phyloP scores from a whole-genome alignment of 495 filamentous ascomycete species.

The Neurospora sp. region DNA sequence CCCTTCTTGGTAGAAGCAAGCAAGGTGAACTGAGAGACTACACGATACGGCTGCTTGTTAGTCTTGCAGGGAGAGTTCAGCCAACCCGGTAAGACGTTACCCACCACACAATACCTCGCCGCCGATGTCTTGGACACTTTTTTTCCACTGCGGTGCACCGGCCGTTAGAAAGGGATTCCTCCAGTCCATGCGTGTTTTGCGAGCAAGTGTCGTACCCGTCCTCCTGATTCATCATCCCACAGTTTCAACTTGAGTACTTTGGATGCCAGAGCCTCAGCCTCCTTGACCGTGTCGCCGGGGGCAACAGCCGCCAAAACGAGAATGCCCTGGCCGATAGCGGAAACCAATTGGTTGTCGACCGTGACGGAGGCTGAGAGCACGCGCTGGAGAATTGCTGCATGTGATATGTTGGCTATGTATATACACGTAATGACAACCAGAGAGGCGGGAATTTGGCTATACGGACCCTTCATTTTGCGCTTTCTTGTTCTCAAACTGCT shows the following conservation, averaged over 20 bases:
- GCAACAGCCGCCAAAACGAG: conserved; percentile 87
- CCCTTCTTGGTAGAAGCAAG: conserved; percentile 88
- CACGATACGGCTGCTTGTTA: background rate
- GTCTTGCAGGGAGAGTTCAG: background rate
- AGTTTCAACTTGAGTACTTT: conserved; percentile 84
- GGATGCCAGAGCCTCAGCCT: conserved; percentile 69
- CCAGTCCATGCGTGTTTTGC: background rate
- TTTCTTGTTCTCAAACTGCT: background rate
- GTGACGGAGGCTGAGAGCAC: conserved; percentile 97
- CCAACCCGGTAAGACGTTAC: conserved; percentile 11
- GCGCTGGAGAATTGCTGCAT: conserved; percentile 79
- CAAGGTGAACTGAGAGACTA: conserved; percentile 98
- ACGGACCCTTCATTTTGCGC: conserved; percentile 21
- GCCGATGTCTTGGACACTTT: conserved; percentile 71
- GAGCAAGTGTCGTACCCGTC: conserved; percentile 32
- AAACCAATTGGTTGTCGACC: conserved; percentile 84
- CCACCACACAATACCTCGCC: conserved; percentile 87
- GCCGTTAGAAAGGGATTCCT: conserved; percentile 1
- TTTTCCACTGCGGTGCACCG: conserved; percentile 60
- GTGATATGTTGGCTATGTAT: background rate
- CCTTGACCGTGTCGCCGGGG: conserved; percentile 81
- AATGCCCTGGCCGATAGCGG: conserved; percentile 79
- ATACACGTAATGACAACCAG: conserved; percentile 1
- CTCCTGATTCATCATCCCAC: conserved; percentile 72
- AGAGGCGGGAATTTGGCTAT: background rate